Conservation (phyloP, 2,329 filamentous ascomycete genomes). For the Grosmannia serpens region DNA sequence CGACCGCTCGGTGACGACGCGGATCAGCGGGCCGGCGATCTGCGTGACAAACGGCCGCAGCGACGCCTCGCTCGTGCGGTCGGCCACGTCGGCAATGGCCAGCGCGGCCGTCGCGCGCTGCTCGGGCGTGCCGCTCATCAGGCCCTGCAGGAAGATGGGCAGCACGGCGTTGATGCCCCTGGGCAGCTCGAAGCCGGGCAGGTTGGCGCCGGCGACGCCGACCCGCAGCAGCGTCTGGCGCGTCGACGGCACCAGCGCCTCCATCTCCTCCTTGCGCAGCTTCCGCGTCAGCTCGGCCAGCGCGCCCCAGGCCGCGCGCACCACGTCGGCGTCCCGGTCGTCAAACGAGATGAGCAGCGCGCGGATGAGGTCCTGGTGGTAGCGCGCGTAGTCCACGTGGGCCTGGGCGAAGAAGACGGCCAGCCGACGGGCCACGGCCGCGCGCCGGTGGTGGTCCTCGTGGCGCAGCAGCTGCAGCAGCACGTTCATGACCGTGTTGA, state of each 20-base stretch:
- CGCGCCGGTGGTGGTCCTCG: slow-evolving; percentile 77
- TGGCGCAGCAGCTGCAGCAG: slow-evolving; percentile 82
- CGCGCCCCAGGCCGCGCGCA: slow-evolving; percentile 82
- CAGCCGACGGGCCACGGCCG: slow-evolving; percentile 66
- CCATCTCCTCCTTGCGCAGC: slow-evolving; percentile 96
- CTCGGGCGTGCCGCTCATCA: slow-evolving; percentile 91
- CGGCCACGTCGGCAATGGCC: slow-evolving; percentile 90
- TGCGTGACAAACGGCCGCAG: slow-evolving; percentile 94
- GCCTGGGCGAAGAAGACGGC: slow-evolving; percentile 75
- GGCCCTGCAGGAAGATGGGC: slow-evolving; percentile 92
- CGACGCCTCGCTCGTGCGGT: slow-evolving; percentile 76
- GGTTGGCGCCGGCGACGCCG: slow-evolving; percentile 71
- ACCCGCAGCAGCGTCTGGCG: slow-evolving; percentile 78
- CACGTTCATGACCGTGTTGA: slow-evolving; percentile 92
- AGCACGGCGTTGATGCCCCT: slow-evolving; percentile 96
- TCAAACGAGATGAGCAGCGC: slow-evolving; percentile 86
- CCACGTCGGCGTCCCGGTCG: slow-evolving; percentile 69
- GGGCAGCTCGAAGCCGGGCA: slow-evolving; percentile 81
- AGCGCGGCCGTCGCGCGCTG: slow-evolving; percentile 86
- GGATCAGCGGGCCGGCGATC: slow-evolving; percentile 93
- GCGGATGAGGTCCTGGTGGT: slow-evolving; percentile 91
- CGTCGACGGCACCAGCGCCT: slow-evolving; percentile 76
- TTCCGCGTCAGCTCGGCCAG: slow-evolving; percentile 79
- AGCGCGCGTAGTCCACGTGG: slow-evolving; percentile 83
- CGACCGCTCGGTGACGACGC: slow-evolving; percentile 92